Conservation (phyloP, 805 yeast genomes). For the Candida maltosa region DNA sequence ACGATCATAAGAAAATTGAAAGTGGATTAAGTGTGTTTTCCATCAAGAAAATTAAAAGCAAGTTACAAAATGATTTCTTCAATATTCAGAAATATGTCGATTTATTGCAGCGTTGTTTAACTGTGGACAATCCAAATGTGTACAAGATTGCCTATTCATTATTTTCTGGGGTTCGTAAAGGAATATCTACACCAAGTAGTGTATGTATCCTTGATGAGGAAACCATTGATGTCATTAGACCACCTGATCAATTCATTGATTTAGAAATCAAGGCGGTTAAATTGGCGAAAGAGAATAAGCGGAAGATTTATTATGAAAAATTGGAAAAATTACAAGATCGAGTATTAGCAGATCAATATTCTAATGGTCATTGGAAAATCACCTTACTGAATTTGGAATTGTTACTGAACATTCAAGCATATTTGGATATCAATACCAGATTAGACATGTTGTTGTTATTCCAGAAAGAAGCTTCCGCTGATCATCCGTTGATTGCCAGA, state of each 20-base stretch:
- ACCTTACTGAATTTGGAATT: slow-evolving; percentile 47
- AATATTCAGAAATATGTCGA: slow-evolving; percentile 47
- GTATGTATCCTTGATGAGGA: slow-evolving; percentile 49
- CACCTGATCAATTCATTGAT: slow-evolving; percentile 58
- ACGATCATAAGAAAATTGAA: slow-evolving; percentile 54
- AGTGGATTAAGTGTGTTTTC: slow-evolving; percentile 61
- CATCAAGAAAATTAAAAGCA: slow-evolving; percentile 54
- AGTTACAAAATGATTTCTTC: slow-evolving; percentile 55
- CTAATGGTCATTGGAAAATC: slow-evolving; percentile 55
- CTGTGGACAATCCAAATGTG: slow-evolving; percentile 54
- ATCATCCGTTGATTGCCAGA: slow-evolving; percentile 67
- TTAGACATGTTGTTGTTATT: slow-evolving; percentile 41
- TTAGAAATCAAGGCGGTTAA: slow-evolving; percentile 57
- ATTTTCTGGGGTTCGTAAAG: slow-evolving; percentile 31
- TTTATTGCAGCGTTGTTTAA: slow-evolving; percentile 52
- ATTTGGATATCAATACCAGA: slow-evolving; percentile 45
- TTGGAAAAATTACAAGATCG: slow-evolving; percentile 42
- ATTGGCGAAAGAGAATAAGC: slow-evolving; percentile 61
- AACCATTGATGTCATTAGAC: slow-evolving; percentile 47
- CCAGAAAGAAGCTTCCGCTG: slow-evolving; percentile 46
- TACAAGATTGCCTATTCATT: slow-evolving; percentile 52
- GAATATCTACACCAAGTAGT: slow-evolving; percentile 31
- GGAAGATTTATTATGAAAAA: slow-evolving; percentile 37
- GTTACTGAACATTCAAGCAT: slow-evolving; percentile 51
- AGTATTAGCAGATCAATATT: slow-evolving; percentile 22